phyloP scores from a whole-genome alignment of 257 asterid genomes.

The Capsicum chinense region DNA sequence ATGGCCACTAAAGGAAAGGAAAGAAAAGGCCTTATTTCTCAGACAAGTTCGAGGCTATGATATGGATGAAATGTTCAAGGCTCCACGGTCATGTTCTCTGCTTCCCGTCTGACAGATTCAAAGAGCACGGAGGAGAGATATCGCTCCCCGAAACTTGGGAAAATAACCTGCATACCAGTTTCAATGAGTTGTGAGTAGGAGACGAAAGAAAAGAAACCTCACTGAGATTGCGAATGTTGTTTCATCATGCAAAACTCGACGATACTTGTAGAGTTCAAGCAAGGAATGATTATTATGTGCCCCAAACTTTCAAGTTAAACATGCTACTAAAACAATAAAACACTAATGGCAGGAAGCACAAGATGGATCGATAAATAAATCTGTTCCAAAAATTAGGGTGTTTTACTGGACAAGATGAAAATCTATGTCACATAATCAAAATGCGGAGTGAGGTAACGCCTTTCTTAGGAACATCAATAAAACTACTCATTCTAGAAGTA shows the following conservation, averaged over 20 bases:
- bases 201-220: background rate
- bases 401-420: background rate
- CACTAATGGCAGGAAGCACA: constrained; percentile 11
- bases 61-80: constrained; percentile 42
- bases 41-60: background rate
- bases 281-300: background rate
- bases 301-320: background rate
- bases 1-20: background rate
- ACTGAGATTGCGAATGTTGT: background rate
- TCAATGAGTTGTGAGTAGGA: background rate
- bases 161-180: constrained; percentile 56
- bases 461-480: background rate
- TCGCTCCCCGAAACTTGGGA: constrained; percentile 94
- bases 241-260: background rate
- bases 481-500: constrained; percentile 7
- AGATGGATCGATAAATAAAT: constrained; percentile 16
- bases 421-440: background rate
- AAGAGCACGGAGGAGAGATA: constrained; percentile 87
- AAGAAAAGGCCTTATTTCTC: constrained; percentile 20
- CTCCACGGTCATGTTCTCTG: constrained; percentile 79
- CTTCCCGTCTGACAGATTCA: constrained; percentile 74
- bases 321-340: background rate
- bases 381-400: background rate
- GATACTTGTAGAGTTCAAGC: background rate
- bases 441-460: background rate